These are phyloP conservation scores for Dalbergia cochinchinensis DNA, from an alignment of 306 rosid genomes.

Conservation along the genomic window DNA sequence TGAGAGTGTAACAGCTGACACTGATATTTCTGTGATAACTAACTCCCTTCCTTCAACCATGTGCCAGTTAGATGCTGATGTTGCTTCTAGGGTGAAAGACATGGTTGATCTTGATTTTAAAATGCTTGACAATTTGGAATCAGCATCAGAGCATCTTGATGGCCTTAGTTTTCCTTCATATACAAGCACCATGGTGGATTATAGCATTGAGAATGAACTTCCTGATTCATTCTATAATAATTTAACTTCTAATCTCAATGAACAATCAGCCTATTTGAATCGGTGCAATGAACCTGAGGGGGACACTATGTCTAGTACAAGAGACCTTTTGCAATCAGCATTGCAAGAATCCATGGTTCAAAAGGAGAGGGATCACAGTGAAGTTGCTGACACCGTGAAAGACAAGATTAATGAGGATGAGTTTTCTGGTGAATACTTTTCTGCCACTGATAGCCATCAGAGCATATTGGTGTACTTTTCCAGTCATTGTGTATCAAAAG, in stretches of 20 bases:
- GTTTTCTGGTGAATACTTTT: conserved; percentile 80
- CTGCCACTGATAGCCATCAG: conserved; percentile 85
- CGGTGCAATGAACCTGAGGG: conserved; percentile 54
- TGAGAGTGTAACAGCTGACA: conserved; percentile 57
- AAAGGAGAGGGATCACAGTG: conserved; percentile 58
- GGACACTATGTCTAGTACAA: conserved; percentile 36
- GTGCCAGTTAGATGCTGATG: conserved; percentile 55
- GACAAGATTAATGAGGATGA: conserved; percentile 69
- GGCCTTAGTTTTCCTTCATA: conserved; percentile 54
- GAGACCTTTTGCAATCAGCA: conserved; percentile 58
- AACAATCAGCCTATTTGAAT: conserved; percentile 46
- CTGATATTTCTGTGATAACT: conserved; percentile 49
- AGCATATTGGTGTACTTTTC: conserved; percentile 96
- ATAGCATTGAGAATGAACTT: conserved; percentile 44
- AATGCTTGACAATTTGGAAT: conserved; percentile 55
- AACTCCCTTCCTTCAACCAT: conserved; percentile 46
- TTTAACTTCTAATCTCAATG: conserved; percentile 51
- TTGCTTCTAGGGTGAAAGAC: conserved; percentile 48
- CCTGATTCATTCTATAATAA: conserved; percentile 53
- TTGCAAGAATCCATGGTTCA: conserved; percentile 53
- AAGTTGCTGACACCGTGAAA: conserved; percentile 47
- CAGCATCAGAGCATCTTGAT: conserved; percentile 50
- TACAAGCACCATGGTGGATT: conserved; percentile 51
- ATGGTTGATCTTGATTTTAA: conserved; percentile 47
- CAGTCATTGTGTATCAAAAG: conserved; percentile 85